Evolutionary conservation across 331 rosid species (phyloP), one percentile per base, ranked within the genome.

Genomic region (Erythrophleum ivorense): DNA sequence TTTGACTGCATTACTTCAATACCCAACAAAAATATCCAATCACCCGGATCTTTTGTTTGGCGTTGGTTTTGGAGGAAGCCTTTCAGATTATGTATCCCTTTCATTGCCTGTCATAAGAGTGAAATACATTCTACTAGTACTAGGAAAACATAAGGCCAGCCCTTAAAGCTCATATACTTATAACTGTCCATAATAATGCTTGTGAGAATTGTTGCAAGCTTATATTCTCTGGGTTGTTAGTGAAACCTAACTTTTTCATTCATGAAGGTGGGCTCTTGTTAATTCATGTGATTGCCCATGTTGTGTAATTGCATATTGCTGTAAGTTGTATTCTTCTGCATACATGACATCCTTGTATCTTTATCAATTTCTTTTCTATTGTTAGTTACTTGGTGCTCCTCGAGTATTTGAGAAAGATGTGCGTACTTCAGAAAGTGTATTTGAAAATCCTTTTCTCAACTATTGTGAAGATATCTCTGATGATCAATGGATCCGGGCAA

Each of bases 401-500:
- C 93, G 97, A 73, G 54, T 95, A 78, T 95, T 70, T 76, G 72
- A 83, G 86, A 83, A 86, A 1, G 87, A 81, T 3, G 70, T 2
- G 24, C 82, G 77, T 10, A n/a, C 78, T 43, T 80, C 88, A 13
- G 82, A 24, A 77, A 77, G 52, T 62, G 18, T 84, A 65, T 91
- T 4, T 71, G 92, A 89, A 0, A 33, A 82, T 78, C 94, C 90
- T 15, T 0, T 1, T 5, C 12, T 38, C 68, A 90, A 91, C 86
- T 89, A 50, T 71, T 92, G 62, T 75, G 79, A 74, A 82, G 94
- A 92, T 33, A 77, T 10, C 14, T 73, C 77, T 64, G 90, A 84
- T 73, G 94, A 89, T 21, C 94, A 85, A 36, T 94, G 98, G 97
- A 70, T 90, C 53, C 78, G 98, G 67, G 80, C 91, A 21, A 68